phyloP scores from a whole-genome alignment of 1,284 basidiomycete genomes.

The Pseudozyma sp. region DNA sequence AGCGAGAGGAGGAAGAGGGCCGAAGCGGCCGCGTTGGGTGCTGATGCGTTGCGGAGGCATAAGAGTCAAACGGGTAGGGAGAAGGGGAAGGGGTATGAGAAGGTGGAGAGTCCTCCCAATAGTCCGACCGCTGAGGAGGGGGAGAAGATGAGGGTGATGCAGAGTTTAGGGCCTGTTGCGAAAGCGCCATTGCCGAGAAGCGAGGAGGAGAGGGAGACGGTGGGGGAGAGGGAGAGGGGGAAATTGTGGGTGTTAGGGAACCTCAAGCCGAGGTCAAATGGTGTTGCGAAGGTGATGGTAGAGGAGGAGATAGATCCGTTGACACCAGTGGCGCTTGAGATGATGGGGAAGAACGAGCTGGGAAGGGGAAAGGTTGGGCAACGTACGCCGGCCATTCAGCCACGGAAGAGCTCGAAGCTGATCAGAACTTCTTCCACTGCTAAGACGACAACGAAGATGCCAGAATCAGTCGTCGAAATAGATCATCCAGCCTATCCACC shows the following conservation, averaged over 20 bases:
- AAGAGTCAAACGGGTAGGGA: neutral
- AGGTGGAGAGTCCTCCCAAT: conserved; percentile 5
- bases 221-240: conserved; percentile 25
- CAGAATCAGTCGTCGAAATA: conserved; percentile 11
- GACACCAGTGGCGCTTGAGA: neutral
- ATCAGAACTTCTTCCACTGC: neutral
- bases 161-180: conserved; percentile 18
- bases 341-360: neutral
- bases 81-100: conserved; percentile 1
- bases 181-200: conserved; percentile 13
- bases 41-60: conserved; percentile 7
- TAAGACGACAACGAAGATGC: neutral
- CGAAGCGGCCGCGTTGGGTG: conserved; percentile 36
- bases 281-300: neutral
- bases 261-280: conserved; percentile 4
- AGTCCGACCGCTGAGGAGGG: conserved; percentile 7
- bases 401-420: conserved; percentile 19
- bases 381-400: conserved; percentile 21
- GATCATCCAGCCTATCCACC: too few species aligned
- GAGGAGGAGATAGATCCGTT: neutral
- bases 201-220: conserved; percentile 29
- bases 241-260: conserved; percentile 49
- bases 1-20: conserved; percentile 39
- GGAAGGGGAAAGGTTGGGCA: neutral
- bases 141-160: conserved; percentile 1